Evolutionary conservation across 1,139 yeast genomes (phyloP).

Genomic region (Ashbya aceris): DNA sequence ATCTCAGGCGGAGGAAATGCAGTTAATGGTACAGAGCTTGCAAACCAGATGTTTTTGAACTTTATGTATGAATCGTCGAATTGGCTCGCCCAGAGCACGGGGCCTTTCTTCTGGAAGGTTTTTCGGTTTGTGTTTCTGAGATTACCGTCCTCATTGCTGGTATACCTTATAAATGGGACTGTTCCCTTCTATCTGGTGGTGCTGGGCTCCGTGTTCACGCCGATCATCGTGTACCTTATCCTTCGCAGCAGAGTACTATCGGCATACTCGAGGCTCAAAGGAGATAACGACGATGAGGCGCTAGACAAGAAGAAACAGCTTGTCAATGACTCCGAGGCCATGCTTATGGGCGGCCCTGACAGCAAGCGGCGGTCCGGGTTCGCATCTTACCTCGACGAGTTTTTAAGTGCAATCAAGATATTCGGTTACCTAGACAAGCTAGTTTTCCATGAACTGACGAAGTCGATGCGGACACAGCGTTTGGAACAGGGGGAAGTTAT

Average conservation of each 20-base stretch:
- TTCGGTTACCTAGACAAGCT: slow-evolving; percentile 88
- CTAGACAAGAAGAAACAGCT: slow-evolving; percentile 7
- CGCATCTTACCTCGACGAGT: slow-evolving; percentile 70
- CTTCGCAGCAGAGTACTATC: slow-evolving; percentile 8
- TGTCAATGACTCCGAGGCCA: slow-evolving; percentile 10
- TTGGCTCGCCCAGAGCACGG: too few relatives aligned
- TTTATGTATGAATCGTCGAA: too few relatives aligned
- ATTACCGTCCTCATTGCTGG: slow-evolving; percentile 4
- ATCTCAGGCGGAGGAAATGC: too few relatives aligned
- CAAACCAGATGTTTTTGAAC: too few relatives aligned
- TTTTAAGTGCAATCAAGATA: slow-evolving; percentile 80
- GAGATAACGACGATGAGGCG: slow-evolving; percentile 9
- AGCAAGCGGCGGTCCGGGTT: slow-evolving; percentile 7
- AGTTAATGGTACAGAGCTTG: too few relatives aligned
- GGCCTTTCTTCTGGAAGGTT: not conserved
- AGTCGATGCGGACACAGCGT: slow-evolving; percentile 84
- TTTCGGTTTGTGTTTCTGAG: slow-evolving; percentile 3
- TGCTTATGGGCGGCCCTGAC: slow-evolving; percentile 6
- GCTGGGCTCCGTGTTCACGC: not conserved
- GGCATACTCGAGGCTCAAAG: slow-evolving; percentile 9
- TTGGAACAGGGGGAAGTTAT: slow-evolving; percentile 69
- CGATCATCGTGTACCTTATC: slow-evolving; percentile 7
- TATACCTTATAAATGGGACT: slow-evolving; percentile 5
- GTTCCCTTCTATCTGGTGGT: slow-evolving; percentile 6
- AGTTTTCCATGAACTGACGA: slow-evolving; percentile 87